Base-by-base conservation (phyloP, 2,329 filamentous ascomycete genomes). In the Septoria linicola region DNA sequence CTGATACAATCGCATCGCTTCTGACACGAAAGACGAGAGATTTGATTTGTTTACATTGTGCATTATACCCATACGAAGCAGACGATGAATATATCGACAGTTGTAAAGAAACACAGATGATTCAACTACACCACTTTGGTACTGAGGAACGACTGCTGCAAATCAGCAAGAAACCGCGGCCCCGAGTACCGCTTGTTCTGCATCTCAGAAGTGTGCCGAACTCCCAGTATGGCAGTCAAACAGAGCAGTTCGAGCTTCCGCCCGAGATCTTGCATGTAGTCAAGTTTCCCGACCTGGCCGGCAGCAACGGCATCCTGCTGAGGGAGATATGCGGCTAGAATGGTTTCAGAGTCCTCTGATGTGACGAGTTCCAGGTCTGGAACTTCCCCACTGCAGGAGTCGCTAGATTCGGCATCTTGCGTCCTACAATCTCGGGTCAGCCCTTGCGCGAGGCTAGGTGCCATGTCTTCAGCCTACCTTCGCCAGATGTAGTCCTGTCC, bases 281-380 rank as follows among this genome's bases (percentile, higher is more conserved):
- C 44, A 11, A 48, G 27, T 13, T 27, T 16, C 4, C 34, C 44
- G 7, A 40, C 32, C 8, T 48, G 35, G 17, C 40, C 36, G 5
- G 17, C 8, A 37, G 32, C 30, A 14, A 47, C 35, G 11, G 35
- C 35, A 4, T 23, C 16, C 10, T 35, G 35, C 17, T 40, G 20
- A 8, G 35, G 27, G 25, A 48, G 32, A 17, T 31, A 48, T 10
- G 25, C 31, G 3, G 35, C 44, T 3, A 48, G 11, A n/a, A 48
- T 25, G 23, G 44, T 25, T 4, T 48, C 36, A 11, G 16, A 4
- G 14, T 41, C 17, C 4, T 6, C 17, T 4, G n/a, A 3, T 1
- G 17, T 14, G 6, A 48, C 44, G 25, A 48, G 44, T 34, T 48
- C 44, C 23, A 48, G 35, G 35, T 48, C 44, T 7, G 10, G 6